These are phyloP conservation scores for Ilyonectria mors-panacis DNA, from an alignment of 2,329 filamentous ascomycete genomes.

Conservation along the genomic window DNA sequence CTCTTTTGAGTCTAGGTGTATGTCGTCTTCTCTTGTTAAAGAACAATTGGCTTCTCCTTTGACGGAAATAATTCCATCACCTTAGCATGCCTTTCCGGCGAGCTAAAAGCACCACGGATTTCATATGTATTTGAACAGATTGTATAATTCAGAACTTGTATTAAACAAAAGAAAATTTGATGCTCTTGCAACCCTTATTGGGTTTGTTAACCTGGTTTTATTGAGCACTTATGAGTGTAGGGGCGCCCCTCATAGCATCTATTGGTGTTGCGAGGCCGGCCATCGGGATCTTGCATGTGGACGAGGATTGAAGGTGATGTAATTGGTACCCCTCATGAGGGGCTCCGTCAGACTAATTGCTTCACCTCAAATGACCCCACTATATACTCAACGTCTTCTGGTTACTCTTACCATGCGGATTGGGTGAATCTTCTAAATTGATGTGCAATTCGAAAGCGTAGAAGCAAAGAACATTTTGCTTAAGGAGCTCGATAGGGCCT, in stretches of 20 bases:
- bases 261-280: too few species aligned
- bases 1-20: background rate
- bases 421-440: too few species aligned
- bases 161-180: background rate
- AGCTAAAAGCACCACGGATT: conserved; percentile 9
- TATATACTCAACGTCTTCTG: too few species aligned
- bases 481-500: conserved; percentile 54
- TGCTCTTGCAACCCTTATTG: background rate
- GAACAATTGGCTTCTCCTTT: background rate
- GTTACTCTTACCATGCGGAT: too few species aligned
- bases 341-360: too few species aligned
- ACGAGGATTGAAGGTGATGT: too few species aligned
- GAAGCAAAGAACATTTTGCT: conserved; percentile 36
- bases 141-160: conserved; percentile 5
- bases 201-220: background rate
- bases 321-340: too few species aligned
- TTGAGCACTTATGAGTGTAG: too few species aligned
- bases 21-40: background rate
- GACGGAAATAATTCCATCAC: background rate
- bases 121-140: conserved; percentile 16
- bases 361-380: too few species aligned
- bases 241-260: too few species aligned
- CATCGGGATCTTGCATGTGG: too few species aligned
- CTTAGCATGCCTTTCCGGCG: background rate
- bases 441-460: too few species aligned